These are phyloP conservation scores for Rhododendron vialii DNA, from an alignment of 148 eudicot genomes.

Conservation along the genomic window DNA sequence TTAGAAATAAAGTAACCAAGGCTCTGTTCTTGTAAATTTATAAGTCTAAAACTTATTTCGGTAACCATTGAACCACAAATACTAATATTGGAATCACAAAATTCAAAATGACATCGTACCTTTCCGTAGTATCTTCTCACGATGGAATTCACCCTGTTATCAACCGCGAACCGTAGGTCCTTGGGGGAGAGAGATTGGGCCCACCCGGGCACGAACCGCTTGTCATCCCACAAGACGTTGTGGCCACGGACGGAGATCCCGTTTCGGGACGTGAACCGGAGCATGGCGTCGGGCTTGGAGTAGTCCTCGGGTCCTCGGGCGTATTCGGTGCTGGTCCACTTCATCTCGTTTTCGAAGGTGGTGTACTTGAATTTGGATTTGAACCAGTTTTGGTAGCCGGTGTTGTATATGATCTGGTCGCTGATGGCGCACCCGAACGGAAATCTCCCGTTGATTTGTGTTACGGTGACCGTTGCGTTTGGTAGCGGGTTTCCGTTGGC, in stretches of 20 bases:
- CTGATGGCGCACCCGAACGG: slow-evolving; percentile 54
- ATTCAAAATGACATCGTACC: neutral
- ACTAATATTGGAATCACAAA: neutral
- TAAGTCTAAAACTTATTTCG: too few species aligned
- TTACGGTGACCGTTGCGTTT: slow-evolving; percentile 30
- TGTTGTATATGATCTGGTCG: slow-evolving; percentile 41
- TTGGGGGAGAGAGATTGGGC: slow-evolving; percentile 16
- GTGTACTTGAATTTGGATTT: slow-evolving; percentile 29
- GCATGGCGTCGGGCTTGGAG: slow-evolving; percentile 39
- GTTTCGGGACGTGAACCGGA: slow-evolving; percentile 19
- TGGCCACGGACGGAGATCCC: slow-evolving; percentile 50
- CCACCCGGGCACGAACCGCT: slow-evolving; percentile 31
- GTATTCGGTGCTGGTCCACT: slow-evolving; percentile 41
- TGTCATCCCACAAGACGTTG: slow-evolving; percentile 57
- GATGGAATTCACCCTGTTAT: slow-evolving; percentile 27
- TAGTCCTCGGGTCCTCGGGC: slow-evolving; percentile 38
- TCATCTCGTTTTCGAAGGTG: slow-evolving; percentile 60
- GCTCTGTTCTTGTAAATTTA: too few species aligned
- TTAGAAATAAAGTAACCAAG: too few species aligned
- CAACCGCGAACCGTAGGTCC: slow-evolving; percentile 17
- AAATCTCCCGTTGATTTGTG: slow-evolving; percentile 19
- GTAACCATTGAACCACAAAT: too few species aligned
- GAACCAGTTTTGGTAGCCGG: slow-evolving; percentile 54
- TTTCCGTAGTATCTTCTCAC: slow-evolving; percentile 26
- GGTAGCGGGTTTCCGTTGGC: slow-evolving; percentile 31